Evolutionary conservation across 2,329 filamentous ascomycete species (phyloP), one percentile per base, ranked within the genome.

Genomic region (Ceratocystis cubensis): DNA sequence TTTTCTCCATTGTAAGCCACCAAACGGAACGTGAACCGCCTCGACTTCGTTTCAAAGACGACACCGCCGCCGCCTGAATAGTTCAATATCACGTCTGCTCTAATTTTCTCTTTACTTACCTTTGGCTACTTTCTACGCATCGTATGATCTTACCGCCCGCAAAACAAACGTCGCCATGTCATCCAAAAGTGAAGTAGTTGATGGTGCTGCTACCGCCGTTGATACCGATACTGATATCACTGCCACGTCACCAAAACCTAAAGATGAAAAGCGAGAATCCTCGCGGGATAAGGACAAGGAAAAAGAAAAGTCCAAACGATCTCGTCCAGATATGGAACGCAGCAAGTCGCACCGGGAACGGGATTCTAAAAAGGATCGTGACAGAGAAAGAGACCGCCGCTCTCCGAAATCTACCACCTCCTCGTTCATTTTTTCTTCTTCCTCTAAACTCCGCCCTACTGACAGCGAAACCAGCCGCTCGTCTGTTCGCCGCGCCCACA

Each of bases 401-500:
- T 76, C 78, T 65, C 75, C 75, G 30, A 76, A 75, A 68, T 76
- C 77, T 5, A 28, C 59, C n/a, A 25, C 66, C 22, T 65, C 66
- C 5, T 67, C 65, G 20, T 64, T 64, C 37, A 45, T 67, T 25
- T 67, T 65, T 28, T 63, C 62, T 45, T 75, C 76, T 62, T 76
- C 75, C 57, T 78, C 76, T 69, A 79, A 77, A 69, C 70, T 75
- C 37, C 74, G 74, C 68, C 73, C 75, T 30, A 73, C 74, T 45
- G 75, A 74, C 69, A 78, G 75, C 71, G 78, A 80, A 62, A 72
- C 72, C 6, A 70, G 74, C 41, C 75, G 75, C 67, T 67, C 66
- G 8, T 67, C 66, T 2, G 59, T 67, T 37, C 66, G 63, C 48
- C 63, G 66, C 46, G 64, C 66, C 56, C 63, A 64, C 33, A 67